phyloP scores from a whole-genome alignment of 805 yeast genomes.

The Saccharomyces mikatae region DNA sequence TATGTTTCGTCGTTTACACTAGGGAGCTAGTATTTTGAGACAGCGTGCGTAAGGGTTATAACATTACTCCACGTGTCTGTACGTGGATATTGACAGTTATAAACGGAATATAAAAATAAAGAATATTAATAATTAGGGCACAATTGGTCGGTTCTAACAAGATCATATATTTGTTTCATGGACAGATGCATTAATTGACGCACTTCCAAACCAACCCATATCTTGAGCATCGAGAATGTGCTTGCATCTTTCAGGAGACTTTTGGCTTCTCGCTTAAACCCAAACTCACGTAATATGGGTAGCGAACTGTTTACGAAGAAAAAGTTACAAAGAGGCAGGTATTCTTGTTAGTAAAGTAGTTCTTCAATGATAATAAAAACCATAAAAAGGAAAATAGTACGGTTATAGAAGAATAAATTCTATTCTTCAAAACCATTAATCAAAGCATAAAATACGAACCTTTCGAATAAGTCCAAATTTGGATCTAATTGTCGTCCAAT shows the following conservation, averaged over 20 bases:
- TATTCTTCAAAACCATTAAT: slow-evolving; percentile 25
- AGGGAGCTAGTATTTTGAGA: background rate
- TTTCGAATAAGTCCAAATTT: slow-evolving; percentile 85
- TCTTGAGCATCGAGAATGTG: slow-evolving; percentile 73
- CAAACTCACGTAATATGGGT: slow-evolving; percentile 77
- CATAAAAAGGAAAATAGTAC: background rate
- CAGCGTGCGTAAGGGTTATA: background rate
- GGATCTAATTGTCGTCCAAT: slow-evolving; percentile 93
- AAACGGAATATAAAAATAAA: background rate
- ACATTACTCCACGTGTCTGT: background rate
- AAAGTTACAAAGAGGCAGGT: background rate
- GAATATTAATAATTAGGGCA: slow-evolving; percentile 49
- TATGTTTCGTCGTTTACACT: background rate
- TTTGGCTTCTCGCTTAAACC: slow-evolving; percentile 57
- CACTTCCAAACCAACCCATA: slow-evolving; percentile 85
- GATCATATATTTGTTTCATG: slow-evolving; percentile 54
- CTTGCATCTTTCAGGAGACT: slow-evolving; percentile 48
- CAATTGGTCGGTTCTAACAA: slow-evolving; percentile 56
- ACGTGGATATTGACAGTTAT: background rate
- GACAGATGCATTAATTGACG: slow-evolving; percentile 81
- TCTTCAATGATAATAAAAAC: background rate
- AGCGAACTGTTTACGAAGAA: slow-evolving; percentile 44
- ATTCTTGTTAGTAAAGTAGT: slow-evolving; percentile 8
- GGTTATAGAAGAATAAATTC: background rate
- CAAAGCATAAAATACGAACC: slow-evolving; percentile 59